These are phyloP conservation scores for Capsicum baccatum DNA, from an alignment of 257 asterid species.

Conservation along the genomic window DNA sequence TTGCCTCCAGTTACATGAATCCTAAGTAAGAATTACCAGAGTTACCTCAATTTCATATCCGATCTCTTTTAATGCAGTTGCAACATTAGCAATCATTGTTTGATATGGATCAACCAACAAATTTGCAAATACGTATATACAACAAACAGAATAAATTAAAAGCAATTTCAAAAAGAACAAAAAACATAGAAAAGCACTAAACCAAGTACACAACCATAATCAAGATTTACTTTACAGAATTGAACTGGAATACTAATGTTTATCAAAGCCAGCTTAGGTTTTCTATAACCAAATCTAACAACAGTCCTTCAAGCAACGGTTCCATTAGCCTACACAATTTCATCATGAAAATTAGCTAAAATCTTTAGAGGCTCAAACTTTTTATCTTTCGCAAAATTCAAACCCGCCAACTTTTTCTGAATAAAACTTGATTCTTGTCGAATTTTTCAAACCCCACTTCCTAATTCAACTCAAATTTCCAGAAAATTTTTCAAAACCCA, in stretches of 20 bases:
- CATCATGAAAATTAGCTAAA: slow-evolving; percentile 60
- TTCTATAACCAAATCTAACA: slow-evolving; percentile 59
- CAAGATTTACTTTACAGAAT: slow-evolving; percentile 8
- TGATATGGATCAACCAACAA: slow-evolving; percentile 80
- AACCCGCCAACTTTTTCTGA: slow-evolving; percentile 48
- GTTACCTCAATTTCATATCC: slow-evolving; percentile 94
- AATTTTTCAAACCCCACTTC: too few species aligned
- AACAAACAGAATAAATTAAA: slow-evolving; percentile 24
- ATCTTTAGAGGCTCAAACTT: slow-evolving; percentile 63
- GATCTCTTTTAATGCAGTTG: slow-evolving; percentile 68
- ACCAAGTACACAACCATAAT: neutral
- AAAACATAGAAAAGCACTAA: neutral
- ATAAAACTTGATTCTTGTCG: too few species aligned
- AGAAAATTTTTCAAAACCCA: too few species aligned
- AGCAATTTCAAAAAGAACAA: neutral
- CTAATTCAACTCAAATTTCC: too few species aligned
- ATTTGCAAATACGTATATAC: slow-evolving; percentile 78
- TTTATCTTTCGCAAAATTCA: slow-evolving; percentile 78
- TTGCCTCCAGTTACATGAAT: neutral
- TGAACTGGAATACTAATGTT: slow-evolving; percentile 26
- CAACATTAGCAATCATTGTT: slow-evolving; percentile 77
- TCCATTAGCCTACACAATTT: slow-evolving; percentile 39
- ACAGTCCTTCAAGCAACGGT: slow-evolving; percentile 50
- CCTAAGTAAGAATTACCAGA: neutral
- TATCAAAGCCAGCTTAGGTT: slow-evolving; percentile 88